These are phyloP conservation scores for Ormosia emarginata DNA, from an alignment of 306 rosid species.

Conservation along the genomic window DNA sequence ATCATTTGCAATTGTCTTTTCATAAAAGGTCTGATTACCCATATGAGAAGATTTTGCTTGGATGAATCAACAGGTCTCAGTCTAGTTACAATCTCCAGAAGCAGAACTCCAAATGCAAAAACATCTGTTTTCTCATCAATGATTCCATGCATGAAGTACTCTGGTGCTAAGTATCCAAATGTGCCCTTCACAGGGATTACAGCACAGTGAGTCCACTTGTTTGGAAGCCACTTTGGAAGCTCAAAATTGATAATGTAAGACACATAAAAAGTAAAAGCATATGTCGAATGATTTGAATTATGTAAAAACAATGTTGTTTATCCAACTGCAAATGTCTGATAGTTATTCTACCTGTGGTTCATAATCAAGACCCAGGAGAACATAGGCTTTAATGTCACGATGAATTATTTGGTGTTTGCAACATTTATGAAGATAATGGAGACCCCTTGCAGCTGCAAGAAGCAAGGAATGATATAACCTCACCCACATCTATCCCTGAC, in stretches of 20 bases:
- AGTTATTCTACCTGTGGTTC: constrained; percentile 73
- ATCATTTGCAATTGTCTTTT: neutral
- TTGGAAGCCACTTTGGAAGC: constrained; percentile 98
- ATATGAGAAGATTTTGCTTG: constrained; percentile 74
- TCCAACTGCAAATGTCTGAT: neutral
- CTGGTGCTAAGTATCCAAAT: constrained; percentile 92
- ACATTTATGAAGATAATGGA: constrained; percentile 84
- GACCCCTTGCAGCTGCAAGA: constrained; percentile 89
- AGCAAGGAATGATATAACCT: no score
- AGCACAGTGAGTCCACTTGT: constrained; percentile 96
- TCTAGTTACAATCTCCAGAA: constrained; percentile 84
- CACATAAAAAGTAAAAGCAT: neutral
- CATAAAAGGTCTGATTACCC: constrained; percentile 49
- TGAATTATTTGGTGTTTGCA: constrained; percentile 90
- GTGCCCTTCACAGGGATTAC: constrained; percentile 92
- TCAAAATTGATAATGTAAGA: constrained; percentile 83
- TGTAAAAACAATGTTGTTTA: neutral
- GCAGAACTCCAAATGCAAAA: constrained; percentile 80
- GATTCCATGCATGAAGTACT: constrained; percentile 88
- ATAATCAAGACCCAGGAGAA: constrained; percentile 88
- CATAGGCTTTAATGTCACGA: constrained; percentile 93
- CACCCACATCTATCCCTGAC: constrained; percentile 76
- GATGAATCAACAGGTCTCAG: constrained; percentile 86
- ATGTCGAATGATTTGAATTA: neutral
- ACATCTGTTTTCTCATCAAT: constrained; percentile 93